Evolutionary conservation across 1,284 basidiomycete genomes (phyloP).

Genomic region (Chondrostereum purpureum): DNA sequence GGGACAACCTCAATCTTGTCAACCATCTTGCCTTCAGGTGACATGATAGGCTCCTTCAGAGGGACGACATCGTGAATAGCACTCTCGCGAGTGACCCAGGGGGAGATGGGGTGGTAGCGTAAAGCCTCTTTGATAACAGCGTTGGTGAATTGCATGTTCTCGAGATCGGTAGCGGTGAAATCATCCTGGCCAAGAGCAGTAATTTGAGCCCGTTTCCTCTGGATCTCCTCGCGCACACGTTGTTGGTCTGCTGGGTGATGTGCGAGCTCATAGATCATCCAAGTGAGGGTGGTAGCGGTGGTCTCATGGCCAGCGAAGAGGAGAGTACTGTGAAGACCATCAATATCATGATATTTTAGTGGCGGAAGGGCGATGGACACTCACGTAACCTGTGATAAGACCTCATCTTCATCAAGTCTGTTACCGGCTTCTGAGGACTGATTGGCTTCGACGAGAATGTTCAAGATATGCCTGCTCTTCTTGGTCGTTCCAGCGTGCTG

Average conservation of each 20-base stretch:
- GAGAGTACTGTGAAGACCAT: too few species aligned
- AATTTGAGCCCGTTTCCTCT: constrained; percentile 4
- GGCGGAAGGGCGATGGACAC: not conserved
- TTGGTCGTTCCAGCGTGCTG: not conserved
- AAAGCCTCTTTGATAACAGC: constrained; percentile 13
- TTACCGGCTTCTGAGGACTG: not conserved
- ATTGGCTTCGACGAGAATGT: constrained; percentile 2
- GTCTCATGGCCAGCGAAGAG: constrained; percentile 21
- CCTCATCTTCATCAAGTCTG: constrained; percentile 1
- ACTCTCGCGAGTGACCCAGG: constrained; percentile 9
- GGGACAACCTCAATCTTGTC: constrained; percentile 2
- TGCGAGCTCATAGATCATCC: constrained; percentile 22
- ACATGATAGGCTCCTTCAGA: constrained; percentile 13
- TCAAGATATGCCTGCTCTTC: constrained; percentile 5
- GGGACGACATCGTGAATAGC: constrained; percentile 18
- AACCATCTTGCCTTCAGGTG: constrained; percentile 2
- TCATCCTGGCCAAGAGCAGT: constrained; percentile 7
- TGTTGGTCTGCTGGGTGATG: constrained; percentile 19
- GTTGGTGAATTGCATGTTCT: constrained; percentile 13
- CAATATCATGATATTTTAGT: too few species aligned
- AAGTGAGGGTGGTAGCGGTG: constrained; percentile 18
- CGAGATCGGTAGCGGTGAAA: constrained; percentile 14
- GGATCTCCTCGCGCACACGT: constrained; percentile 18
- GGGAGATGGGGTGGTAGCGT: constrained; percentile 8
- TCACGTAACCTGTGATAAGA: constrained; percentile 3